These are phyloP conservation scores for Cyclostephanos invisitatus DNA, from an alignment of 108 stramenopile species.

Conservation along the genomic window DNA sequence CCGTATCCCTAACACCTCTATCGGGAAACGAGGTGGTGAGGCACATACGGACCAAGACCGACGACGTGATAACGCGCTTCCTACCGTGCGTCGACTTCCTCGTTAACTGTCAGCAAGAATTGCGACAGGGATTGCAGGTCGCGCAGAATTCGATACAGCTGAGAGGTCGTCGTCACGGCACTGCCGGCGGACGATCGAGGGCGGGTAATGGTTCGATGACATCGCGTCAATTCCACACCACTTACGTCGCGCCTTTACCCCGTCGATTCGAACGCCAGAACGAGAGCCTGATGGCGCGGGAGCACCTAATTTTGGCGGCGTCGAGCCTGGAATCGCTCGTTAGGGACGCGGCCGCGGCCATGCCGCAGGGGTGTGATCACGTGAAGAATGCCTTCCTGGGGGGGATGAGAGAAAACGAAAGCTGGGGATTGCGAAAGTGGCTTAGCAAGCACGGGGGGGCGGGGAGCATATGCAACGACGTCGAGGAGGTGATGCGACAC, in stretches of 20 bases:
- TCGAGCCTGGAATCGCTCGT: constrained; percentile 58
- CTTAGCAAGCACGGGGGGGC: constrained; percentile 81
- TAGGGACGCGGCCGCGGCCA: constrained; percentile 48
- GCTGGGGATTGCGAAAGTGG: constrained; percentile 90
- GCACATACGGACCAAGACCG: constrained; percentile 52
- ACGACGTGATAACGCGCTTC: constrained; percentile 73
- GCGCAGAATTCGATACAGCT: constrained; percentile 41
- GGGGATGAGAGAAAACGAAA: constrained; percentile 89
- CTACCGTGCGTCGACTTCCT: constrained; percentile 87
- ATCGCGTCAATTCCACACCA: constrained; percentile 61
- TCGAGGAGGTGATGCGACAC: constrained; percentile 67
- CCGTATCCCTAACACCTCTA: constrained; percentile 69
- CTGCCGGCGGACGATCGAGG: constrained; percentile 11
- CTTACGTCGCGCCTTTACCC: constrained; percentile 68
- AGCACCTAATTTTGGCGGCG: constrained; percentile 52
- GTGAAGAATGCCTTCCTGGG: constrained; percentile 87
- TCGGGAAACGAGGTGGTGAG: constrained; percentile 59
- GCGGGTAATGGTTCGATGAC: constrained; percentile 60
- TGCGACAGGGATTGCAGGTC: constrained; percentile 70
- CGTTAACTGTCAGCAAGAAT: constrained; percentile 86
- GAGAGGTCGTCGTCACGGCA: not conserved
- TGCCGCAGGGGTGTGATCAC: constrained; percentile 68
- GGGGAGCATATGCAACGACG: constrained; percentile 77
- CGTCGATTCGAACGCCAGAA: constrained; percentile 64
- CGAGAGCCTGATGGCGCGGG: constrained; percentile 53